Evolutionary conservation across 768 basidiomycete species (phyloP), one percentile per base, ranked within the genome.

Genomic region (Erythrobasidium yunnanense): DNA sequence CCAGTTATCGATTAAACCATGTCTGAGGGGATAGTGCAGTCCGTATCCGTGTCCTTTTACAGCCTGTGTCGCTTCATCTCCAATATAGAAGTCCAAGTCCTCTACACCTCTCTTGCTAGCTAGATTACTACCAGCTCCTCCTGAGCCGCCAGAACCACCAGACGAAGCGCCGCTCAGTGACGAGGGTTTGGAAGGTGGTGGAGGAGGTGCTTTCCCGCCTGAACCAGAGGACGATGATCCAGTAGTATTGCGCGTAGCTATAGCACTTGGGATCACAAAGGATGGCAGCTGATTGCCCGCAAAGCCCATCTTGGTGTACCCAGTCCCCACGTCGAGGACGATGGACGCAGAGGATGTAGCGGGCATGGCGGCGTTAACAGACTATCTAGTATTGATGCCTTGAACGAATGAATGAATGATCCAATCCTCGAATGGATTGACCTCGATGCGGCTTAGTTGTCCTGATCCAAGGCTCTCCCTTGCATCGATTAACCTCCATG

Each of bases 81-180:
- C 95, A 78, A 99, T 99, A 81, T 87, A 95, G 82, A 97, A 99
- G 80, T 99, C 93, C 69, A 97, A 87, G 77, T 99, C 95, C 77
- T 99, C 95, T 35, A 97, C 87, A 11, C 95, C 95, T 63, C 95
- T 85, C 78, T 96, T 97, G 66, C 88, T 88, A 1, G 93, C 93
- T 51, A 96, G 84, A 78, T 92, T 84, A 86, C 6, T 90, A 89
- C 58, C 23, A 29, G 58, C 49, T 23, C 49, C 49, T 18, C 49
- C 49, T 13, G 17, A 15, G 17, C 49, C 49, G 76, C 90, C 90
- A 42, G 83, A 78, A 13, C 49, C 49, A 13, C 49, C 49, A 27
- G n/a, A n/a, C n/a, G n/a, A n/a, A n/a, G 90, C 87, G 51, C 91
- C 79, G 15, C 77, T 73, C n/a, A 76, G 75, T 11, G 76, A 76